phyloP scores from a whole-genome alignment of 768 basidiomycete species.

The Kwoniella botswanensis region DNA sequence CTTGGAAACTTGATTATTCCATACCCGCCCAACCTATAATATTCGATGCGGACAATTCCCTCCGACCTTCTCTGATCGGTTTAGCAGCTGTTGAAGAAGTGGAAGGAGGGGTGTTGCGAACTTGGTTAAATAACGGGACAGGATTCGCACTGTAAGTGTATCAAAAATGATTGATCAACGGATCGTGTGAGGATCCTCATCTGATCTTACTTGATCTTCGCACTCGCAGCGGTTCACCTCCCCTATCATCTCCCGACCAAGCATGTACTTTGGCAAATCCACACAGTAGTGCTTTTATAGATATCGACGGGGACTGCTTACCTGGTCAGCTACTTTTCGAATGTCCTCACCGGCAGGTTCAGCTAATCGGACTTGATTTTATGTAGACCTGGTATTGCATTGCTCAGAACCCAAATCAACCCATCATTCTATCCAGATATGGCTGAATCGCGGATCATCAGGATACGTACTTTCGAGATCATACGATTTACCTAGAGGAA shows the following conservation, averaged over 20 bases:
- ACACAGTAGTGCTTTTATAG: conserved; percentile 92
- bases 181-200: too few species aligned
- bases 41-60: conserved; percentile 83
- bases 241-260: conserved; percentile 65
- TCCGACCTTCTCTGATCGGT: conserved; percentile 87
- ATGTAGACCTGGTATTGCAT: conserved; percentile 81
- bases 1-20: conserved; percentile 59
- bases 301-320: conserved; percentile 93
- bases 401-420: conserved; percentile 70
- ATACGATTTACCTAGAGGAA: conserved; percentile 73
- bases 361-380: background rate
- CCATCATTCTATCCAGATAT: conserved; percentile 78
- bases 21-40: conserved; percentile 78
- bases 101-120: conserved; percentile 59
- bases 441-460: conserved; percentile 80
- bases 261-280: conserved; percentile 79
- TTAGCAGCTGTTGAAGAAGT: conserved; percentile 56
- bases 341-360: conserved; percentile 5
- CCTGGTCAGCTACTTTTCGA: conserved; percentile 66
- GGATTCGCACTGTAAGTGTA: conserved; percentile 69
- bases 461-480: conserved; percentile 74
- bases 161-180: too few species aligned
- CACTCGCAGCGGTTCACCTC: conserved; percentile 64
- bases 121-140: conserved; percentile 85
- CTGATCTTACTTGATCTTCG: too few species aligned